Conservation (phyloP, 495 filamentous ascomycete genomes). For the Podospora bellae-mahoneyi region DNA sequence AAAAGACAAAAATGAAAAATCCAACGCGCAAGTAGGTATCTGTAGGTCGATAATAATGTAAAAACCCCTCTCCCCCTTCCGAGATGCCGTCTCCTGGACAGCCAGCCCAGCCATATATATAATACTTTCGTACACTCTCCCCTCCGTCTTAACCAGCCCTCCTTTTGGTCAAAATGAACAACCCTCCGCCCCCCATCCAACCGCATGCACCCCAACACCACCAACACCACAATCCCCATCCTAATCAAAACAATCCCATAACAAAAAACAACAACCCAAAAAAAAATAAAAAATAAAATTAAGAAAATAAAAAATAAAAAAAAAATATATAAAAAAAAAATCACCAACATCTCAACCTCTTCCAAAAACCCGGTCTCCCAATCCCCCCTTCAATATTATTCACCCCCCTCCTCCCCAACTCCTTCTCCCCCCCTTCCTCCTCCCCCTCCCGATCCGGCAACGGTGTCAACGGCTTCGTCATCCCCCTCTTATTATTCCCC, state of each 20-base stretch:
- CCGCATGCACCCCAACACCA: not conserved
- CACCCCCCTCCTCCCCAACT: slow-evolving; percentile 36
- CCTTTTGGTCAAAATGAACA: not conserved
- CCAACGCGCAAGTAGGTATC: not conserved
- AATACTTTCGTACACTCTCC: not conserved
- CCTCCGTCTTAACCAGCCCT: not conserved
- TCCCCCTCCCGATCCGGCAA: slow-evolving; percentile 35
- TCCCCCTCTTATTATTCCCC: slow-evolving; percentile 42
- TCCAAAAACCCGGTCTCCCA: slow-evolving; percentile 43
- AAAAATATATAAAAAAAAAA: not conserved
- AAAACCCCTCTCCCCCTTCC: not conserved
- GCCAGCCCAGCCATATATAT: not conserved
- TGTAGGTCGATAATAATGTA: not conserved
- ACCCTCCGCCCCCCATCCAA: not conserved
- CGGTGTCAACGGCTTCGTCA: slow-evolving; percentile 51
- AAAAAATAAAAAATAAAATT: not conserved
- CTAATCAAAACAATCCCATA: not conserved
- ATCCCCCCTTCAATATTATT: slow-evolving; percentile 36
- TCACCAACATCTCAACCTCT: slow-evolving; percentile 50
- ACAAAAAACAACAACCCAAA: not conserved
- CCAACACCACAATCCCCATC: not conserved
- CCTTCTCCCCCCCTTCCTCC: slow-evolving; percentile 36
- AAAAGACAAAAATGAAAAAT: not conserved
- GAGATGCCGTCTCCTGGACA: not conserved
- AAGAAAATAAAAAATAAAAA: not conserved